A percentile compares a stretch with the other conserved stretches of the same genome.
Evolutionary conservation across 139 green algal genomes (phyloP).

Genomic region (Nannochloris sp.): DNA sequence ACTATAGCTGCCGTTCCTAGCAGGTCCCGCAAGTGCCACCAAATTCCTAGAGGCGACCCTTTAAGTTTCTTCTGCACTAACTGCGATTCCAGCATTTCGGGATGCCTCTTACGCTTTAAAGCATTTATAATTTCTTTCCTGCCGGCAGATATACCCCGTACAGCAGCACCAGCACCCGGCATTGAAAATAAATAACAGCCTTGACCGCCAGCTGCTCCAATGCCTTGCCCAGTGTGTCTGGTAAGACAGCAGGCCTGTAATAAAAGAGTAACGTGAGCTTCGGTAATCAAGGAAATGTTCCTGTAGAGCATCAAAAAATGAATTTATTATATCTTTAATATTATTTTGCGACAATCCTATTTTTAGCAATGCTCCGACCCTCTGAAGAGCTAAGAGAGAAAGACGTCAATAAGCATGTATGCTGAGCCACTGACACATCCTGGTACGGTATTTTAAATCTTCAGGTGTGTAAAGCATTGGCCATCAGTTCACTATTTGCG

Average conservation of each 20-base stretch:
- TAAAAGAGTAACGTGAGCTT: conserved; percentile 32
- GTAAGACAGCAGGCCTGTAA: conserved; percentile 28
- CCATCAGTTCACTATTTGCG: too few species aligned
- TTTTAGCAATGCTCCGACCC: too few species aligned
- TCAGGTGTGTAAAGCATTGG: too few species aligned
- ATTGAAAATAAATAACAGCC: conserved; percentile 34
- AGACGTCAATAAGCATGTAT: too few species aligned
- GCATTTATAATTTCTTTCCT: conserved; percentile 23
- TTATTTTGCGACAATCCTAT: too few species aligned
- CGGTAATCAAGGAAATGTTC: conserved; percentile 7
- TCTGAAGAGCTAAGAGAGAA: too few species aligned
- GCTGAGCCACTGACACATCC: too few species aligned
- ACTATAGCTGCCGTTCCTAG: conserved; percentile 18
- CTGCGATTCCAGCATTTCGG: conserved; percentile 34
- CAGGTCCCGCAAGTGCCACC: conserved; percentile 38
- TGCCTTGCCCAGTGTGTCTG: conserved; percentile 1
- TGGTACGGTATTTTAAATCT: too few species aligned
- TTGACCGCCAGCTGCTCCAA: neutral
- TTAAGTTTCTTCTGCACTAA: conserved; percentile 28
- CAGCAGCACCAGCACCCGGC: conserved; percentile 18
- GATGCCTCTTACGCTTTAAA: conserved; percentile 21
- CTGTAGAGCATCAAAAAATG: neutral
- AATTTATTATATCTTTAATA: too few species aligned
- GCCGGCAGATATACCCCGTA: conserved; percentile 24
- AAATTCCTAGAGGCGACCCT: conserved; percentile 18